phyloP scores from a whole-genome alignment of 2,329 filamentous ascomycete genomes.

The Diaporthe humulicola region DNA sequence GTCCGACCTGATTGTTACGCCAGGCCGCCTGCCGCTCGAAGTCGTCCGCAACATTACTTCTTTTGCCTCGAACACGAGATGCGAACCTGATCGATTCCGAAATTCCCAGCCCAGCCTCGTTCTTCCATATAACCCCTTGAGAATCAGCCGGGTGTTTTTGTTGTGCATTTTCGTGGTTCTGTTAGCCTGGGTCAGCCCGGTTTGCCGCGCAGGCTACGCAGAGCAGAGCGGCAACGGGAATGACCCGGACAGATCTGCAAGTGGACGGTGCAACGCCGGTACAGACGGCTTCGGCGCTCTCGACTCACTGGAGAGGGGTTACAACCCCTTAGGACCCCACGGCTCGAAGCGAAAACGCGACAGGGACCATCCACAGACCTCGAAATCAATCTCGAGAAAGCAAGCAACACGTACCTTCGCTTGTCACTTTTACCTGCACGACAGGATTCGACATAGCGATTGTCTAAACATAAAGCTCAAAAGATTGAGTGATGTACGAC shows the following conservation, averaged over 20 bases:
- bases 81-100: too few relatives aligned
- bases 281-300: background rate
- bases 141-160: too few relatives aligned
- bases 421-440: slow-evolving; percentile 3
- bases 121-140: too few relatives aligned
- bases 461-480: background rate
- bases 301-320: background rate
- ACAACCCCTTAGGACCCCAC: background rate
- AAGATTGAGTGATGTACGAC: background rate
- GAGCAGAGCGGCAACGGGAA: background rate
- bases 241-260: background rate
- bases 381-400: background rate
- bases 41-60: too few relatives aligned
- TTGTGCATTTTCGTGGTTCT: background rate
- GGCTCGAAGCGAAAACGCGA: background rate
- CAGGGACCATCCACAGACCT: background rate
- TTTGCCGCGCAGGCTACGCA: too few relatives aligned
- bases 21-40: too few relatives aligned
- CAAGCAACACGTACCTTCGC: background rate
- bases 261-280: background rate
- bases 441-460: background rate
- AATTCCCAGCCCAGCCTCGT: too few relatives aligned
- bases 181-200: background rate
- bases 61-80: too few relatives aligned
- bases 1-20: too few relatives aligned